Evolutionary conservation across 2,329 filamentous ascomycete genomes (phyloP), one percentile per base, ranked within the genome.

Genomic region (Esteya vermicola): DNA sequence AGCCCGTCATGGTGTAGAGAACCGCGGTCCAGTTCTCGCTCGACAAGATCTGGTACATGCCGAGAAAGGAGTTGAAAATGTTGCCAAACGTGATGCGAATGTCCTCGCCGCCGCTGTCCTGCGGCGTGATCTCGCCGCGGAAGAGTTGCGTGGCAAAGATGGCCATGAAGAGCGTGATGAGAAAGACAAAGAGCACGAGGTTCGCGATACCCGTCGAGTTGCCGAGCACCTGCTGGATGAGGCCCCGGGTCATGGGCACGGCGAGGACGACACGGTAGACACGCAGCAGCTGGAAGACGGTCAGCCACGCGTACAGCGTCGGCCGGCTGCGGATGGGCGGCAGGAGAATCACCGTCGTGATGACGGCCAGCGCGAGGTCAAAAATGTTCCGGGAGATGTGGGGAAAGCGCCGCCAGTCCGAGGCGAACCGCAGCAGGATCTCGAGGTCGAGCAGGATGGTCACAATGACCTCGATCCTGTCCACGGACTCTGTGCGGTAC

Each of bases 41-140:
- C 9, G 91, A 95, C 33, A 98, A 64, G 23, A 98, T 76, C 59
- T 95, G 85, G 55, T 98, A 98, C 86, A 98, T 96, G 42, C 88
- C 91, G 14, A 98, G 67, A 54, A 98, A 98, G 0, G 86, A 83
- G 54, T 96, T 96, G 64, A 81, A 98, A 27, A 98, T 91, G 30
- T 85, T 84, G 54, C 76, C 78, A 56, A 98, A 98, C 0, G 84
- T 82, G 32, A 91, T 74, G 19, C 70, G 61, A 45, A 83, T 76
- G 3, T 70, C 59, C 3, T 81, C 64, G 3, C 77, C 81, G n/a
- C 61, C 56, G 3, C 64, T 58, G 47, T 85, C 74, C n/a, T 66
- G 51, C 25, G 67, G 51, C 1, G 84, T 80, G 22, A 96, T 73
- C 50, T 93, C 80, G 23, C 88, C 88, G 27, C 91, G 80, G 53